These are phyloP conservation scores for Cordyceps tenuipes DNA, from an alignment of 2,329 filamentous ascomycete genomes.

Conservation along the genomic window DNA sequence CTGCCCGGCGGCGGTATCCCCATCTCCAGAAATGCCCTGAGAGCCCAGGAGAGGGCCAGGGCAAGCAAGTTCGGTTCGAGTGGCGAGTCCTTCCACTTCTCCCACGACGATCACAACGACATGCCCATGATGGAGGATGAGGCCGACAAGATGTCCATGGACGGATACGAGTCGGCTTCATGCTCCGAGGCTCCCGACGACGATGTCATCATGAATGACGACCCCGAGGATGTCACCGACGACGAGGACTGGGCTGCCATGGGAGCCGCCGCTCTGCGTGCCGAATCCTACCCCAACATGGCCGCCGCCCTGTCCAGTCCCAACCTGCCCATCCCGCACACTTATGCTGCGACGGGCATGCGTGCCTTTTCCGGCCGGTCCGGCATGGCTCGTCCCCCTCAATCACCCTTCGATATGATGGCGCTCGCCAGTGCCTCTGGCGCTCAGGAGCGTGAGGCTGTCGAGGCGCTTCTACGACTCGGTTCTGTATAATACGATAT, in stretches of 20 bases:
- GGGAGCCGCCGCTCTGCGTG: conserved; percentile 74
- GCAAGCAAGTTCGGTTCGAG: conserved; percentile 48
- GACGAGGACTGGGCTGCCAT: conserved; percentile 94
- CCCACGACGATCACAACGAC: conserved; percentile 58
- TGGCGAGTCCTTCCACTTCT: conserved; percentile 67
- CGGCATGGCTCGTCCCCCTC: conserved; percentile 47
- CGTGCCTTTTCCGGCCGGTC: conserved; percentile 42
- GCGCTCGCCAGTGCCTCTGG: conserved; percentile 46
- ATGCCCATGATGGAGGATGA: conserved; percentile 64
- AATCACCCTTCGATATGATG: conserved; percentile 44
- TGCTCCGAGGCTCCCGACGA: conserved; percentile 69
- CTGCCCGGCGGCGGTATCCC: conserved; percentile 44
- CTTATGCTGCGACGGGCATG: conserved; percentile 38
- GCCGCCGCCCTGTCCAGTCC: conserved; percentile 42
- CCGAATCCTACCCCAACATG: conserved; percentile 52
- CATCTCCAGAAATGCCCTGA: conserved; percentile 39
- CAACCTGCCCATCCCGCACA: conserved; percentile 28
- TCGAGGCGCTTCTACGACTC: conserved; percentile 72
- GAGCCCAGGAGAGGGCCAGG: conserved; percentile 39
- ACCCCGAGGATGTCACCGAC: conserved; percentile 81
- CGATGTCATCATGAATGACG: conserved; percentile 59
- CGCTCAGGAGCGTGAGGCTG: conserved; percentile 70
- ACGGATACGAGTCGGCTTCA: conserved; percentile 60
- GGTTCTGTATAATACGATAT: conserved; percentile 62
- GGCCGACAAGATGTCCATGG: conserved; percentile 90